Evolutionary conservation across 306 rosid species (phyloP).

Genomic region (Vigna radiata): DNA sequence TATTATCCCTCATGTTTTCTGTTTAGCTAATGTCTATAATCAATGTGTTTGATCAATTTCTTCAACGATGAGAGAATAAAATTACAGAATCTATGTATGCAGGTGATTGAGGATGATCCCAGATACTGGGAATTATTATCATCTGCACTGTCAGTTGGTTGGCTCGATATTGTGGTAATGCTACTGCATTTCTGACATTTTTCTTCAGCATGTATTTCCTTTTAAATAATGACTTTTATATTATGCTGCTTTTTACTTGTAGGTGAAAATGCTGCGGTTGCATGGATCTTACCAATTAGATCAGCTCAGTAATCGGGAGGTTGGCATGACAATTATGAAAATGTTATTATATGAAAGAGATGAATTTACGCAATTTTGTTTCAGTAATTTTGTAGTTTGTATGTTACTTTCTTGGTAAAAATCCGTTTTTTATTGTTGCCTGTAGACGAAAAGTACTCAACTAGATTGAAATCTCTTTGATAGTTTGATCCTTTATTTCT

Average conservation of each 20-base stretch:
- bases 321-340: conserved; percentile 55
- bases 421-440: conserved; percentile 2
- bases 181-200: conserved; percentile 37
- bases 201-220: conserved; percentile 40
- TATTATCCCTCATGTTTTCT: not conserved
- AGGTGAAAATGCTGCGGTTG: conserved; percentile 90
- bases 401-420: conserved; percentile 9
- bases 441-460: not conserved
- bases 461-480: conserved; percentile 13
- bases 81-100: conserved; percentile 43
- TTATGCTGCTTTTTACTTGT: conserved; percentile 50
- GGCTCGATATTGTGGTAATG: conserved; percentile 88
- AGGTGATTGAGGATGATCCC: conserved; percentile 86
- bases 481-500: not conserved
- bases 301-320: conserved; percentile 91
- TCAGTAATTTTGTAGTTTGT: conserved; percentile 31
- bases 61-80: conserved; percentile 34
- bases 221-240: conserved; percentile 27
- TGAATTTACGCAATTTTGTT: conserved; percentile 26
- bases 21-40: conserved; percentile 7
- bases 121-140: conserved; percentile 85
- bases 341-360: conserved; percentile 22
- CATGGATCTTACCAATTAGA: conserved; percentile 90
- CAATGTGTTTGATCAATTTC: conserved; percentile 38
- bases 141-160: conserved; percentile 89